Evolutionary conservation across 2,329 filamentous ascomycete genomes (phyloP).

Genomic region (Epicoccum nigrum): DNA sequence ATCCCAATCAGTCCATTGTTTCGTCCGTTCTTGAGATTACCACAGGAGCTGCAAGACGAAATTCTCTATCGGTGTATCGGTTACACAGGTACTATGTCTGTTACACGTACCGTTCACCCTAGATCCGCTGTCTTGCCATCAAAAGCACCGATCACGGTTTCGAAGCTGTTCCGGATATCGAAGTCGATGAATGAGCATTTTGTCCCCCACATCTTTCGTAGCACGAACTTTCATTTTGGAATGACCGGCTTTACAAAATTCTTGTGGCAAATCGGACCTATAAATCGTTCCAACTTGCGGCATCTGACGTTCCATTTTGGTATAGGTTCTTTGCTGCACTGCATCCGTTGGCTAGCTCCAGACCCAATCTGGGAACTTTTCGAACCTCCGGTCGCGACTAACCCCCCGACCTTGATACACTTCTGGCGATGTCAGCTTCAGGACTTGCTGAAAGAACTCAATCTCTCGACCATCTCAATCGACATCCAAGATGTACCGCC

Average conservation of each 20-base stretch:
- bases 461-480: conserved; percentile 30
- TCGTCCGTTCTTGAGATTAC: conserved; percentile 32
- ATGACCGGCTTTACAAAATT: conserved; percentile 29
- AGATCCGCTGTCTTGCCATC: not conserved
- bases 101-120: not conserved
- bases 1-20: conserved; percentile 39
- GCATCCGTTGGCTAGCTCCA: conserved; percentile 39
- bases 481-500: conserved; percentile 27
- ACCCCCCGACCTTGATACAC: conserved; percentile 28
- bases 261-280: conserved; percentile 30
- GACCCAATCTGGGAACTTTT: conserved; percentile 36
- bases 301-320: conserved; percentile 33
- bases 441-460: conserved; percentile 33
- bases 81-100: conserved; percentile 15
- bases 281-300: conserved; percentile 27
- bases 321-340: conserved; percentile 32
- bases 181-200: conserved; percentile 26
- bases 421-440: conserved; percentile 44
- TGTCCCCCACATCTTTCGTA: conserved; percentile 30
- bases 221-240: conserved; percentile 37
- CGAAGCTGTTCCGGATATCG: conserved; percentile 28
- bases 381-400: conserved; percentile 29
- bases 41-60: conserved; percentile 39
- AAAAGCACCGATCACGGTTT: conserved; percentile 21
- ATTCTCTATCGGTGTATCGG: conserved; percentile 32